Conservation (phyloP, 1,139 yeast genomes). For the Barnettozyma hawaiiensis region DNA sequence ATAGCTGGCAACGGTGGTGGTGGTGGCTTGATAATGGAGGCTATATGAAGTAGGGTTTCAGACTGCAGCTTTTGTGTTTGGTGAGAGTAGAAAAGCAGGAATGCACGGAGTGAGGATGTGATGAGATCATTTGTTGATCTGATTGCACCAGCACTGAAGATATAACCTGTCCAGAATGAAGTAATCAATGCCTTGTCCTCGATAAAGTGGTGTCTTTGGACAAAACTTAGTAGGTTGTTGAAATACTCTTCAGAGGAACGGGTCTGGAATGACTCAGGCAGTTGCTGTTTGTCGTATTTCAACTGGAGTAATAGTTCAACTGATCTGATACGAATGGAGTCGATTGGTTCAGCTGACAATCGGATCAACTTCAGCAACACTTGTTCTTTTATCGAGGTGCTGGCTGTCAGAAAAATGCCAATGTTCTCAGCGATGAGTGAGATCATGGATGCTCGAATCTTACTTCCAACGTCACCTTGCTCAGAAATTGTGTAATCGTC, state of each 20-base stretch:
- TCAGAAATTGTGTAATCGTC: constrained; percentile 64
- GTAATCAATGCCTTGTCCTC: constrained; percentile 21
- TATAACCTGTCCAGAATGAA: constrained; percentile 53
- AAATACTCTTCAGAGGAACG: constrained; percentile 18
- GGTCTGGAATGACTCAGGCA: background rate
- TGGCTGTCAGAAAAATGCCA: constrained; percentile 15
- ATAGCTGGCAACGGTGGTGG: too few species aligned
- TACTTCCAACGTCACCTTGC: constrained; percentile 78
- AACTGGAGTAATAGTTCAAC: constrained; percentile 23
- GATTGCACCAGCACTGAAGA: constrained; percentile 55
- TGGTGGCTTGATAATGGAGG: constrained; percentile 19
- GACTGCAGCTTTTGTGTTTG: background rate
- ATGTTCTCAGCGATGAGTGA: constrained; percentile 33
- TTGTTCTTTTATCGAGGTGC: constrained; percentile 10
- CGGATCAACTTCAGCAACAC: constrained; percentile 41
- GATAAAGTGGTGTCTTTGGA: constrained; percentile 8
- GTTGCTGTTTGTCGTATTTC: constrained; percentile 5
- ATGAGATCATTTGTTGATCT: constrained; percentile 48
- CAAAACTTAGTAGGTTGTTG: constrained; percentile 18
- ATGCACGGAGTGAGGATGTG: constrained; percentile 38
- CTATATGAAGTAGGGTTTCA: constrained; percentile 16
- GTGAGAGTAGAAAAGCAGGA: constrained; percentile 33
- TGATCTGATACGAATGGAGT: constrained; percentile 33
- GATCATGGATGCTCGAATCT: constrained; percentile 52
- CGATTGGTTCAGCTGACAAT: constrained; percentile 48